These are phyloP conservation scores for Suillus discolor DNA, from an alignment of 768 basidiomycete species.

Conservation along the genomic window DNA sequence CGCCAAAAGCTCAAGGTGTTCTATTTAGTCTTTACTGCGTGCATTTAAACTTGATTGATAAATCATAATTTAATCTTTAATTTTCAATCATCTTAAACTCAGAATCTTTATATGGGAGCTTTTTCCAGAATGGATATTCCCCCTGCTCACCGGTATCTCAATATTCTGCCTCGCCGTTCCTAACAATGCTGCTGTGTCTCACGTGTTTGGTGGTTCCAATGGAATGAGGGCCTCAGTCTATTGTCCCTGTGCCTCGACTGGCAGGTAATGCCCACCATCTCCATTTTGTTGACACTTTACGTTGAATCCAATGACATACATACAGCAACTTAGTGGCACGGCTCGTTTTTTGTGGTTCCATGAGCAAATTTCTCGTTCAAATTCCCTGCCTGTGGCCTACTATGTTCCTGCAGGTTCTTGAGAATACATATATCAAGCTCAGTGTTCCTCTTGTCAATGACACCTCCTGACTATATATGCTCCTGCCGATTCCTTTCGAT, in stretches of 20 bases:
- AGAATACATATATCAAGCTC: no score
- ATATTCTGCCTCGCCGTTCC: constrained; percentile 57
- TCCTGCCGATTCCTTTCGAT: no score
- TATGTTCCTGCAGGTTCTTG: no score
- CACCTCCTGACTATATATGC: no score
- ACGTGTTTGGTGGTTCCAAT: constrained; percentile 62
- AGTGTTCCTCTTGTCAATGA: no score
- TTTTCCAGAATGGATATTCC: constrained; percentile 37
- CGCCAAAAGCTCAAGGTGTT: constrained; percentile 50
- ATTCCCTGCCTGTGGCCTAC: no score
- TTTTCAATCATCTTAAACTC: constrained; percentile 12
- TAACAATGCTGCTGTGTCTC: constrained; percentile 50
- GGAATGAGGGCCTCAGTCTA: constrained; percentile 66
- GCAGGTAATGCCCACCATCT: constrained; percentile 37
- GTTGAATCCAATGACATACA: no score
- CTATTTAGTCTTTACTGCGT: constrained; percentile 41
- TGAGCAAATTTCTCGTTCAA: no score
- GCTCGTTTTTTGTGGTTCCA: no score
- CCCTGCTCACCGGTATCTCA: constrained; percentile 54
- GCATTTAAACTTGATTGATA: not conserved
- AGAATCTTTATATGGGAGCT: constrained; percentile 47
- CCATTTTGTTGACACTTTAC: constrained; percentile 35
- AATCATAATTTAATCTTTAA: not conserved
- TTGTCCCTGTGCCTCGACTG: constrained; percentile 64
- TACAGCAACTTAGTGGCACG: no score